These are phyloP conservation scores for Echium plantagineum DNA, from an alignment of 257 asterid genomes.

Conservation along the genomic window DNA sequence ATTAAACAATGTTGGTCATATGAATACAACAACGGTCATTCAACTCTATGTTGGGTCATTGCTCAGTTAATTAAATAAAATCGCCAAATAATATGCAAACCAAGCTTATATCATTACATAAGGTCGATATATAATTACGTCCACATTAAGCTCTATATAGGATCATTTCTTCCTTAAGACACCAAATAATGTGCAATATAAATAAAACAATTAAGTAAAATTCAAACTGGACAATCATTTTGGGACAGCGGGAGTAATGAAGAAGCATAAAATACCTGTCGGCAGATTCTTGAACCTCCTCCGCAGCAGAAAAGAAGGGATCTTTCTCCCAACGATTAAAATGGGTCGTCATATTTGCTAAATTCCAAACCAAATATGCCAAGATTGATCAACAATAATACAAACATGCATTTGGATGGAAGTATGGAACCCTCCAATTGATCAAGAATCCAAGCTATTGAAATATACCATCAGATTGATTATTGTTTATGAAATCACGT, in stretches of 20 bases:
- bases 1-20: too few relatives aligned
- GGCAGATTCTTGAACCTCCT: slow-evolving; percentile 92
- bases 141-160: too few relatives aligned
- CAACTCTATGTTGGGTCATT: too few relatives aligned
- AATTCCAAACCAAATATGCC: slow-evolving; percentile 6
- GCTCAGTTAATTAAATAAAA: too few relatives aligned
- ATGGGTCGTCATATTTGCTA: slow-evolving; percentile 41
- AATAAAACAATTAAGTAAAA: neutral
- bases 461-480: neutral
- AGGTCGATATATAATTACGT: too few relatives aligned
- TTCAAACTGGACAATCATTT: neutral
- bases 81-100: too few relatives aligned
- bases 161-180: too few relatives aligned
- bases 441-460: neutral
- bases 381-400: slow-evolving; percentile 3
- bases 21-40: too few relatives aligned
- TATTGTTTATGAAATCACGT: too few relatives aligned
- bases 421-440: neutral
- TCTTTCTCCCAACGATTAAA: slow-evolving; percentile 94
- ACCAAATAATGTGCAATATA: too few relatives aligned
- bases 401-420: too few relatives aligned
- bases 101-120: too few relatives aligned
- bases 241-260: neutral
- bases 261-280: slow-evolving; percentile 42
- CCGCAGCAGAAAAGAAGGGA: slow-evolving; percentile 88